phyloP scores from a whole-genome alignment of 2,329 filamentous ascomycete genomes.

The Venturia asperata region DNA sequence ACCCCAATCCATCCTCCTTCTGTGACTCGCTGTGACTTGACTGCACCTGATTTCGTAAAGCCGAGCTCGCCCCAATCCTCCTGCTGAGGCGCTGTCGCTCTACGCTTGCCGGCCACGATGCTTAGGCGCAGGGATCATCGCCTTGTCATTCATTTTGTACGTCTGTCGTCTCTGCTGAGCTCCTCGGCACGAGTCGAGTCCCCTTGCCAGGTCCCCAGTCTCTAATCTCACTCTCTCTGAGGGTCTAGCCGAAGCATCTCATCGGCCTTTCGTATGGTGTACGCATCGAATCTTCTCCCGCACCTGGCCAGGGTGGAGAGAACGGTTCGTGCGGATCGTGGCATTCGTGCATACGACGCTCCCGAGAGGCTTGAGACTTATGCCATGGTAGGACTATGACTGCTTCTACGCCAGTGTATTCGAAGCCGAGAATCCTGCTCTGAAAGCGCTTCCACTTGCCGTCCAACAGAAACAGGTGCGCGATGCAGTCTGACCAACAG shows the following conservation, averaged over 20 bases:
- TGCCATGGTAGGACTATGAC: conserved; percentile 59
- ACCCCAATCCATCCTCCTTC: no score
- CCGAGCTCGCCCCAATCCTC: no score
- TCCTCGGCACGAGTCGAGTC: conserved; percentile 5
- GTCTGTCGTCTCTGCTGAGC: conserved; percentile 24
- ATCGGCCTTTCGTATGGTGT: not conserved
- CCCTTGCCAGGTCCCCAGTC: conserved; percentile 7
- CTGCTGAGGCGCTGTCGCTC: no score
- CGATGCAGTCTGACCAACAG: not conserved
- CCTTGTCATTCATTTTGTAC: conserved; percentile 75
- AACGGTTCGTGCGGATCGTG: not conserved
- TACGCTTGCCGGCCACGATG: not conserved
- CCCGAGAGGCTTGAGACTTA: conserved; percentile 21
- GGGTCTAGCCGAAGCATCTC: not conserved
- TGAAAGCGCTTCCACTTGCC: conserved; percentile 69
- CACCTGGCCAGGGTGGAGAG: not conserved
- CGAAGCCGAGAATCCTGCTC: conserved; percentile 67
- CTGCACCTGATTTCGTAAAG: not conserved
- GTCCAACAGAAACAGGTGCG: conserved; percentile 79
- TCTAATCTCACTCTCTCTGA: not conserved
- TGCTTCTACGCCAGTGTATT: conserved; percentile 94
- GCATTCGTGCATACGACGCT: not conserved
- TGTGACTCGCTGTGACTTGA: not conserved
- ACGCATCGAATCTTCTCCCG: conserved; percentile 5
- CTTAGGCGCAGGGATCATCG: conserved; percentile 52